Conservation (phyloP, 371 early-diverging fungal genomes). For the Mortierella sp. region DNA sequence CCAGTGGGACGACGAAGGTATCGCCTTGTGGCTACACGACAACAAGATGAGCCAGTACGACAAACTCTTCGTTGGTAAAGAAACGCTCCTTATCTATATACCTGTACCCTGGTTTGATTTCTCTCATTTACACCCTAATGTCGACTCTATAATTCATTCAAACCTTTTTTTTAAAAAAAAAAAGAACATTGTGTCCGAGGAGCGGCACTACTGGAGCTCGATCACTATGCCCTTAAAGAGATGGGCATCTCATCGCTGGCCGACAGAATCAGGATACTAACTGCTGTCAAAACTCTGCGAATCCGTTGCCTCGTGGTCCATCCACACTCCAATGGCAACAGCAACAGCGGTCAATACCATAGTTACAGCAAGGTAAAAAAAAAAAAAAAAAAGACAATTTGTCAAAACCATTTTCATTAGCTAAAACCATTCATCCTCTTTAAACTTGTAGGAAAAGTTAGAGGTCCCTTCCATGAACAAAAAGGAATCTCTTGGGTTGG, state of each 20-base stretch:
- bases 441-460: conserved; percentile 37
- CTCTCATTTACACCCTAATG: neutral
- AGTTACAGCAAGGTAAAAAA: conserved; percentile 39
- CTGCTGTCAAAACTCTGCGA: conserved; percentile 79
- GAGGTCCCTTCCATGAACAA: conserved; percentile 52
- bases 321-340: conserved; percentile 6
- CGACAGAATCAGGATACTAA: conserved; percentile 82
- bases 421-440: neutral
- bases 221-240: conserved; percentile 84
- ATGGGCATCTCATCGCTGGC: conserved; percentile 88
- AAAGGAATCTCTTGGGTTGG: conserved; percentile 47
- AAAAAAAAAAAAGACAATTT: neutral
- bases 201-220: conserved; percentile 83
- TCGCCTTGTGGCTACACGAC: conserved; percentile 82
- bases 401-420: neutral
- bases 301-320: conserved; percentile 68
- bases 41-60: conserved; percentile 78
- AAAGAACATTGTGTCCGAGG: conserved; percentile 75
- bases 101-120: neutral
- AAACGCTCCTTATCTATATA: neutral
- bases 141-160: neutral
- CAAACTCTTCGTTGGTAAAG: conserved; percentile 70
- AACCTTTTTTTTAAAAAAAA: conserved; percentile 1
- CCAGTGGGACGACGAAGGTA: conserved; percentile 78
- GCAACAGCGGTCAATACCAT: conserved; percentile 18